Conservation (phyloP, 305 asterid genomes). For the Salvia sclarea region DNA sequence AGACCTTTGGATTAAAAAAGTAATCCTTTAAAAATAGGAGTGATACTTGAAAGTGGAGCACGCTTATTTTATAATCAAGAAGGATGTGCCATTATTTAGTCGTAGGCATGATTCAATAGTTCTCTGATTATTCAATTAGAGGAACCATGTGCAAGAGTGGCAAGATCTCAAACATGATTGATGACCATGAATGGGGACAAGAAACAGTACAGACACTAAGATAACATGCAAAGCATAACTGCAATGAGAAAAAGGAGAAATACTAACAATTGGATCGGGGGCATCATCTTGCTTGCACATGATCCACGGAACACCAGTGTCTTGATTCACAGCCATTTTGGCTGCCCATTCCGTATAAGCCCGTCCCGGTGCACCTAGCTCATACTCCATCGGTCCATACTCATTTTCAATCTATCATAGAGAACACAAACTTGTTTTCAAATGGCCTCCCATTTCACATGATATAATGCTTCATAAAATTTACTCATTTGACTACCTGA, state of each 20-base stretch:
- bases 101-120: constrained; percentile 32
- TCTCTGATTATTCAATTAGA: constrained; percentile 22
- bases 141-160: constrained; percentile 8
- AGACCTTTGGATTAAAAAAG: background rate
- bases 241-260: constrained; percentile 21
- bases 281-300: constrained; percentile 99
- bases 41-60: constrained; percentile 28
- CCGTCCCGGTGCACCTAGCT: constrained; percentile 78
- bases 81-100: constrained; percentile 28
- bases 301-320: constrained; percentile 97
- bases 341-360: constrained; percentile 95
- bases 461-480: background rate
- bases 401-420: constrained; percentile 84
- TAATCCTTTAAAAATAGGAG: constrained; percentile 12
- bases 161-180: constrained; percentile 32
- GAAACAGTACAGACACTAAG: constrained; percentile 26
- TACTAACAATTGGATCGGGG: constrained; percentile 95
- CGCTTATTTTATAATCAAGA: constrained; percentile 25
- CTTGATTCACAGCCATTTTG: constrained; percentile 90
- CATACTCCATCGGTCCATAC: constrained; percentile 94
- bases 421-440: background rate
- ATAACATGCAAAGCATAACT: constrained; percentile 30
- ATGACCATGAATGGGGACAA: constrained; percentile 37
- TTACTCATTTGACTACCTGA: constrained; percentile 60
- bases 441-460: background rate